phyloP scores from a whole-genome alignment of 768 basidiomycete species.

The Suillus fuscotomentosus region DNA sequence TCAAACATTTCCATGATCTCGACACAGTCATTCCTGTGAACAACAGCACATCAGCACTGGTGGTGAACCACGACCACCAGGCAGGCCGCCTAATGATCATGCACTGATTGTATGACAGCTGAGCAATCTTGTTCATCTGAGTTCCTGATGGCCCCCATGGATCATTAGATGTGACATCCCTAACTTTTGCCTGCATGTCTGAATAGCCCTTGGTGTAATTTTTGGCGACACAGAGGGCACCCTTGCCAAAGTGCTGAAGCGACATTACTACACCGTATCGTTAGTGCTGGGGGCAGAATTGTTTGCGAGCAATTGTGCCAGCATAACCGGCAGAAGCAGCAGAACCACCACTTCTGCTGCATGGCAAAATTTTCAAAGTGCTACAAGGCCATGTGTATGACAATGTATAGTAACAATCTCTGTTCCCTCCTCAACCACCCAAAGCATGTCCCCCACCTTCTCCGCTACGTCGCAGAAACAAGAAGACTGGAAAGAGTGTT shows the following conservation, averaged over 20 bases:
- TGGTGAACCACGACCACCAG: background rate
- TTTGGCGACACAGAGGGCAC: conserved; percentile 84
- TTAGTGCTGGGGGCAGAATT: background rate
- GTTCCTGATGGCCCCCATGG: conserved; percentile 97
- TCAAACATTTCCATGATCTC: conserved; percentile 99
- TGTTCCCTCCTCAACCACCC: too few relatives aligned
- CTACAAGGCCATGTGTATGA: too few relatives aligned
- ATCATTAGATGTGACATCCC: conserved; percentile 96
- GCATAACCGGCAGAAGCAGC: too few relatives aligned
- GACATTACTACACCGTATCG: conserved; percentile 31
- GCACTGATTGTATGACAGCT: conserved; percentile 95
- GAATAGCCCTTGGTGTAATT: conserved; percentile 97
- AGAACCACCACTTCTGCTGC: too few relatives aligned
- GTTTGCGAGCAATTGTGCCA: too few relatives aligned
- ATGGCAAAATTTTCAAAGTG: too few relatives aligned
- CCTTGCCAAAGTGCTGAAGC: conserved; percentile 81
- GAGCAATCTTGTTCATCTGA: conserved; percentile 99
- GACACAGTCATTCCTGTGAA: conserved; percentile 84
- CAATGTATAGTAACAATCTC: too few relatives aligned
- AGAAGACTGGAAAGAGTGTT: too few relatives aligned
- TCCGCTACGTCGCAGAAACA: too few relatives aligned
- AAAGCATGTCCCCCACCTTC: too few relatives aligned
- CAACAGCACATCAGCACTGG: background rate
- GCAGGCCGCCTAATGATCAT: conserved; percentile 21
- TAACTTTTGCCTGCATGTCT: conserved; percentile 91